Conservation (phyloP, 2,329 filamentous ascomycete species). For the Hirsutella minnesotensis region DNA sequence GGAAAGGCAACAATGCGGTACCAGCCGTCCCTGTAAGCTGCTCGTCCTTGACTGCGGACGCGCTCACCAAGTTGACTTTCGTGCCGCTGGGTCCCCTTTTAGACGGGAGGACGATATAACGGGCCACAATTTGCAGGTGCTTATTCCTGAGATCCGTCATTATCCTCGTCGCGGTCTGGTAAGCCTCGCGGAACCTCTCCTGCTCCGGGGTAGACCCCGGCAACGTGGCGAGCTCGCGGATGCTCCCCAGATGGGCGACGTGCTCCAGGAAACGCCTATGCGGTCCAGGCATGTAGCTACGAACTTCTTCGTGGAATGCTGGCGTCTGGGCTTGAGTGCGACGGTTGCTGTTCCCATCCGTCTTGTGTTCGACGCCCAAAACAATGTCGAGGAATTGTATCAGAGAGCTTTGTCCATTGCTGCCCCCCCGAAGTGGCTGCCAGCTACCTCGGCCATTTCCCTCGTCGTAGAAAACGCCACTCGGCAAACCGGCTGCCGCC, state of each 20-base stretch:
- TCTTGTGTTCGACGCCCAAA: constrained; percentile 66
- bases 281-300: constrained; percentile 79
- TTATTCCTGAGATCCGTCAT: constrained; percentile 68
- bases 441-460: constrained; percentile 55
- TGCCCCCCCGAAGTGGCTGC: constrained; percentile 74
- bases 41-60: constrained; percentile 22
- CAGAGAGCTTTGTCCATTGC: constrained; percentile 84
- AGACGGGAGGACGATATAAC: constrained; percentile 80
- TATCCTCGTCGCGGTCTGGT: constrained; percentile 63
- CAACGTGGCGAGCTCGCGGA: constrained; percentile 53
- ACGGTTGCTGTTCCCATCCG: constrained; percentile 23
- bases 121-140: constrained; percentile 79
- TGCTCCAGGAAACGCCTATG: constrained; percentile 70
- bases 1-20: constrained; percentile 75
- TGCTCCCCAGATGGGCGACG: constrained; percentile 58
- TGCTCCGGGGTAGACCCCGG: constrained; percentile 42
- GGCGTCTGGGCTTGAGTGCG: too few species aligned
- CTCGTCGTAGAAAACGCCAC: constrained; percentile 75
- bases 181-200: constrained; percentile 31
- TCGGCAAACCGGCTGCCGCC: constrained; percentile 69
- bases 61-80: constrained; percentile 31
- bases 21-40: constrained; percentile 75
- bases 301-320: constrained; percentile 56
- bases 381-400: constrained; percentile 90
- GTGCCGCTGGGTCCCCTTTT: constrained; percentile 18